phyloP scores from a whole-genome alignment of 306 rosid genomes.

The Sesbania bispinosa region DNA sequence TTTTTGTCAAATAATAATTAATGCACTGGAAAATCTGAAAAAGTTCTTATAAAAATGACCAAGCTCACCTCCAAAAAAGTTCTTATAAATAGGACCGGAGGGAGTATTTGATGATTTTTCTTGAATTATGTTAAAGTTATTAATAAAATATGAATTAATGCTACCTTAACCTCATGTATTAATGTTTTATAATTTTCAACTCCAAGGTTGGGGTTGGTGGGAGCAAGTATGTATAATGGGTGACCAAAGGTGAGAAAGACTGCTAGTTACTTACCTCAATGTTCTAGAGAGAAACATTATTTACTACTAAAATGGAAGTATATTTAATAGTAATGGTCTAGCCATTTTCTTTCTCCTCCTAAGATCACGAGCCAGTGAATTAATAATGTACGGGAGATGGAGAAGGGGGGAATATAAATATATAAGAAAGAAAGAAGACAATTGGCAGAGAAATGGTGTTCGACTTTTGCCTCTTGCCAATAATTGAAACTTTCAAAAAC shows the following conservation, averaged over 20 bases:
- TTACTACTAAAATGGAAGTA: background rate
- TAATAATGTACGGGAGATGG: background rate
- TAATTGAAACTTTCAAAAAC: slow-evolving; percentile 34
- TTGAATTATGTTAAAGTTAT: too few relatives aligned
- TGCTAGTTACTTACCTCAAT: background rate
- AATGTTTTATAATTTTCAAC: background rate
- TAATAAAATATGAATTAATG: too few relatives aligned
- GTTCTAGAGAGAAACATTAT: background rate
- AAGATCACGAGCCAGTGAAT: slow-evolving; percentile 28
- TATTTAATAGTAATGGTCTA: background rate
- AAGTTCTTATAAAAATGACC: too few relatives aligned
- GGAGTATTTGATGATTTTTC: too few relatives aligned
- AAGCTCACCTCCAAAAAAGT: too few relatives aligned
- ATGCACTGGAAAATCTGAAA: too few relatives aligned
- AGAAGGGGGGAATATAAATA: background rate
- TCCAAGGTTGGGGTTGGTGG: slow-evolving; percentile 33
- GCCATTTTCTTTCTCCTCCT: background rate
- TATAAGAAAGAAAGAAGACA: slow-evolving; percentile 11
- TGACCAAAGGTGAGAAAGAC: background rate
- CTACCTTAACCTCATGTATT: too few relatives aligned
- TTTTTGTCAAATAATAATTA: too few relatives aligned
- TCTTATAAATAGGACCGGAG: too few relatives aligned
- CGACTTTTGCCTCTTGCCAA: slow-evolving; percentile 31
- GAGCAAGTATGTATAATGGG: slow-evolving; percentile 27
- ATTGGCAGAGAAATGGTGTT: slow-evolving; percentile 30